These are phyloP conservation scores for Erodium moschatum DNA, from an alignment of 441 rosid genomes.

Conservation along the genomic window DNA sequence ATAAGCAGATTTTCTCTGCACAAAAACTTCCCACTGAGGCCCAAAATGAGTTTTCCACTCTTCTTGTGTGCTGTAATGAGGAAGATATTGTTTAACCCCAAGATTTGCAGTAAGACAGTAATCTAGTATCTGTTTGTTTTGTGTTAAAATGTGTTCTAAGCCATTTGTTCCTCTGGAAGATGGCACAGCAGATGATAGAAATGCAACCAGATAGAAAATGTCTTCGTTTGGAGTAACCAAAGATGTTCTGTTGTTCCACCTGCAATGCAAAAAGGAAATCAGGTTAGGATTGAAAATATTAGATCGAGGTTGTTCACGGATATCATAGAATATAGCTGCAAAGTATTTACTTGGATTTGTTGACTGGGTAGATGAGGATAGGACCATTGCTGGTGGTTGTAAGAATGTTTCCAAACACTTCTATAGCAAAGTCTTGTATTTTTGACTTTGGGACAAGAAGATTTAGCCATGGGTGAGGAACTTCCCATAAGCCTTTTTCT, in stretches of 20 bases:
- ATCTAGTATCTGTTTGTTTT: slow-evolving; percentile 58
- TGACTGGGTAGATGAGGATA: slow-evolving; percentile 78
- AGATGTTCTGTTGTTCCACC: slow-evolving; percentile 94
- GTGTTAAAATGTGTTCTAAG: slow-evolving; percentile 52
- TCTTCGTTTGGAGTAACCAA: slow-evolving; percentile 76
- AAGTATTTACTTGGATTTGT: slow-evolving; percentile 66
- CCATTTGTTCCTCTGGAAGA: slow-evolving; percentile 61
- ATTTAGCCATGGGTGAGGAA: slow-evolving; percentile 97
- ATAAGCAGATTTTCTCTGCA: slow-evolving; percentile 58
- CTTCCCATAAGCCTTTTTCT: slow-evolving; percentile 85
- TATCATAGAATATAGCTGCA: background rate
- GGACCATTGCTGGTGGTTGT: slow-evolving; percentile 84
- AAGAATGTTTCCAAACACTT: slow-evolving; percentile 69
- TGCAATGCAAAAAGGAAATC: slow-evolving; percentile 27
- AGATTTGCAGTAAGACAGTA: slow-evolving; percentile 45
- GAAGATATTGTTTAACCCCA: slow-evolving; percentile 79
- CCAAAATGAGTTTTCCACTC: slow-evolving; percentile 88
- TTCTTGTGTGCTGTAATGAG: slow-evolving; percentile 66
- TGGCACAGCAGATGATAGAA: slow-evolving; percentile 77
- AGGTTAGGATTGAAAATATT: background rate
- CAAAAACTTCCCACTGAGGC: slow-evolving; percentile 57
- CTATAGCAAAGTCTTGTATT: slow-evolving; percentile 52
- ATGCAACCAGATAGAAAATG: slow-evolving; percentile 82
- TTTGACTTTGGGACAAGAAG: slow-evolving; percentile 71
- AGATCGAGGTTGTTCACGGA: background rate